A percentile compares a stretch with the other conserved stretches of the same genome.
Evolutionary conservation across 441 rosid species (phyloP).

Genomic region (Sinapis alba): DNA sequence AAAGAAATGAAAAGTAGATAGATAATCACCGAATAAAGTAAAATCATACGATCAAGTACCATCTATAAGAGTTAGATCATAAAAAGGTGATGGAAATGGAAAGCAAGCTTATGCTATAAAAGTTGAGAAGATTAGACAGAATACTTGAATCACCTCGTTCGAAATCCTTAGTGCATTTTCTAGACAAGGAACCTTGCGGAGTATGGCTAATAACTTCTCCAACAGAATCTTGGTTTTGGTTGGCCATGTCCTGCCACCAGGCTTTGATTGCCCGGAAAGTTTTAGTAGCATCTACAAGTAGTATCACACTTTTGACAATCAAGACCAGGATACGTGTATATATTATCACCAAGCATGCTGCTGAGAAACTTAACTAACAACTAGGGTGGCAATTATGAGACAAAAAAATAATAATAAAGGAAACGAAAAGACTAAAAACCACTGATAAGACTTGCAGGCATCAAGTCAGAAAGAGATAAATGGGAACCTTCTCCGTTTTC

Average conservation of each 20-base stretch:
- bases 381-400: background rate
- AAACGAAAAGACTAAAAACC: conserved; percentile 2
- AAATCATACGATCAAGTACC: background rate
- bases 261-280: conserved; percentile 80
- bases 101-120: background rate
- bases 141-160: conserved; percentile 52
- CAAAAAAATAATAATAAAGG: background rate
- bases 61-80: conserved; percentile 1
- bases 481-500: conserved; percentile 52
- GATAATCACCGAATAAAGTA: conserved; percentile 4
- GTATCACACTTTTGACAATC: conserved; percentile 19
- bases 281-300: conserved; percentile 61
- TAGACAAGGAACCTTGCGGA: conserved; percentile 39
- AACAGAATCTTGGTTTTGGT: conserved; percentile 47
- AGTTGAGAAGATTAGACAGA: conserved; percentile 5
- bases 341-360: conserved; percentile 4
- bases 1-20: conserved; percentile 5
- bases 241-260: conserved; percentile 97
- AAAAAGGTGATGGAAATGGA: background rate
- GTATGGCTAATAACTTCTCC: conserved; percentile 42
- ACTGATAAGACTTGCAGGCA: conserved; percentile 28
- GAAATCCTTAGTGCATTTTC: conserved; percentile 33
- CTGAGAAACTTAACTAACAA: conserved; percentile 6
- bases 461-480: conserved; percentile 1
- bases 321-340: conserved; percentile 8